phyloP scores from a whole-genome alignment of 2,329 filamentous ascomycete species.

The Phoma sp. region DNA sequence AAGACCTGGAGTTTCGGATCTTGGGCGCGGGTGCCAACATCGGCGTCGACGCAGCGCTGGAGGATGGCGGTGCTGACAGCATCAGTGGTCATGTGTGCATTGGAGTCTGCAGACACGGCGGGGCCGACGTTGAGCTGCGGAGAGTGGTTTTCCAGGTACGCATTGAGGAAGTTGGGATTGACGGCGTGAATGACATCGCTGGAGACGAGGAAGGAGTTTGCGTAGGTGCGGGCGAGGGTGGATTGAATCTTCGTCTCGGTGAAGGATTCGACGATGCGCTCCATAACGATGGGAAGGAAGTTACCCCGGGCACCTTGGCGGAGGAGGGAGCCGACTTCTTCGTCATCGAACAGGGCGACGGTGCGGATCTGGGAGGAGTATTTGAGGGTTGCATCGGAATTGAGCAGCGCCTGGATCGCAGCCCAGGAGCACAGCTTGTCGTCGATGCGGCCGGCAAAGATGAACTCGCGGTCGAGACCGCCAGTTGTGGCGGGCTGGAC shows the following conservation, averaged over 20 bases:
- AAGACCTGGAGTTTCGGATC: conserved; percentile 79
- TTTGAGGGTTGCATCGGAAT: conserved; percentile 58
- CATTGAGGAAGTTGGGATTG: conserved; percentile 88
- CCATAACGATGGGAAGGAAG: conserved; percentile 80
- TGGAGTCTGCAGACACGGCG: conserved; percentile 78
- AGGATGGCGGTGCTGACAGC: conserved; percentile 82
- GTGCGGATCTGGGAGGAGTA: conserved; percentile 78
- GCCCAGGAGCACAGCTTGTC: conserved; percentile 98
- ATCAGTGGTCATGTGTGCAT: conserved; percentile 97
- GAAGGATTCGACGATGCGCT: conserved; percentile 78
- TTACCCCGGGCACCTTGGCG: conserved; percentile 90
- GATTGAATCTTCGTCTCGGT: conserved; percentile 55
- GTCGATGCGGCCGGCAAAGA: conserved; percentile 93
- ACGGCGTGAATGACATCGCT: conserved; percentile 93
- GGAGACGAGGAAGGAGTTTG: conserved; percentile 89
- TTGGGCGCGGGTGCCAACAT: conserved; percentile 52
- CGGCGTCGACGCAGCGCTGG: conserved; percentile 71
- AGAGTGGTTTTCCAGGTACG: conserved; percentile 84
- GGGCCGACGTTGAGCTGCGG: conserved; percentile 90
- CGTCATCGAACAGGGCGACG: conserved; percentile 93
- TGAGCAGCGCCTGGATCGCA: conserved; percentile 81
- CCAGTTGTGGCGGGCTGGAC: conserved; percentile 81
- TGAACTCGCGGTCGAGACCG: conserved; percentile 89
- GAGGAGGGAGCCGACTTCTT: conserved; percentile 91
- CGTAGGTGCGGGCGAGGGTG: conserved; percentile 80